These are phyloP conservation scores for Eragrostis curvula DNA, from an alignment of 176 grass and related monocot genomes.

Conservation along the genomic window DNA sequence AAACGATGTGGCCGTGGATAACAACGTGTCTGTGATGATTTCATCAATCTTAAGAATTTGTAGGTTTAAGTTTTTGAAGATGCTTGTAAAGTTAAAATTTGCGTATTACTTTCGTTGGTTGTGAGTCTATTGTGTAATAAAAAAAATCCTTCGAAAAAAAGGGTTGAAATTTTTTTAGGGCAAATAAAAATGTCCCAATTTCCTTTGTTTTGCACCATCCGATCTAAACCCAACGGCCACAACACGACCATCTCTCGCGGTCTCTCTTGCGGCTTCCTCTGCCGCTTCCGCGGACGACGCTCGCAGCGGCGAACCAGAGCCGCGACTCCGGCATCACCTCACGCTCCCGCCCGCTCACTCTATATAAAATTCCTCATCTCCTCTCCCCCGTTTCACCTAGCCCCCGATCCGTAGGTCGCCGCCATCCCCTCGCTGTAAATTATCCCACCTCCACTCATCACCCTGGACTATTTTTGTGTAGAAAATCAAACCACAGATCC, in stretches of 20 bases:
- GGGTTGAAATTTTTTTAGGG: neutral
- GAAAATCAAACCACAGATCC: conserved; percentile 16
- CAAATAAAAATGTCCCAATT: neutral
- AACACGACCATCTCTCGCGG: neutral
- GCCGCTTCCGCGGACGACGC: neutral
- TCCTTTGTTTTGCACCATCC: neutral
- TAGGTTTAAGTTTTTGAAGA: no score
- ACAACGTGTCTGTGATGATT: no score
- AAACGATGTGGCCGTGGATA: no score
- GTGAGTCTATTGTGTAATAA: no score
- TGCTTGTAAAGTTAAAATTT: no score
- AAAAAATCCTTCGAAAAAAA: no score
- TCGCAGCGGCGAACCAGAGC: neutral
- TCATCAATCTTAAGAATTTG: no score
- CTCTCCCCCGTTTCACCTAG: neutral
- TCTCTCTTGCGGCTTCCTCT: neutral
- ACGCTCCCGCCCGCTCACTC: neutral
- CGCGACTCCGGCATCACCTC: neutral
- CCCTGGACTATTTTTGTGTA: neutral
- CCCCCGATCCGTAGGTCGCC: conserved; percentile 3
- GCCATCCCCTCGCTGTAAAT: conserved; percentile 8
- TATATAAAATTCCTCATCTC: neutral
- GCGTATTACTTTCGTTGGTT: no score
- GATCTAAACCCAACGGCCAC: neutral
- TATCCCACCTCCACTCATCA: neutral